Conservation (phyloP, 2,329 filamentous ascomycete species). For the Claviceps digitariae region DNA sequence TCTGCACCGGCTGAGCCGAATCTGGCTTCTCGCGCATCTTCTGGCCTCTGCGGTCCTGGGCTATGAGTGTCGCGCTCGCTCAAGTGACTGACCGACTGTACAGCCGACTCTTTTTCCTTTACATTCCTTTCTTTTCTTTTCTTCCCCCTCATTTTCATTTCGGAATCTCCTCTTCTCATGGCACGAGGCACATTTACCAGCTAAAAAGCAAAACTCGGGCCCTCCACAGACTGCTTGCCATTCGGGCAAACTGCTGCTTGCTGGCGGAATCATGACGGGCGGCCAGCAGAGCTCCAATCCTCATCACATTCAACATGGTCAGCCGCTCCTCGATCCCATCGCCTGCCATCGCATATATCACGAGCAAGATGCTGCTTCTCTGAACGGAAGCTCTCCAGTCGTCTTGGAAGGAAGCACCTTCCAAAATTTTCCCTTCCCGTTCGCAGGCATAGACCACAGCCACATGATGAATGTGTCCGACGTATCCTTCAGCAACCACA, state of each 20-base stretch:
- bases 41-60: neutral
- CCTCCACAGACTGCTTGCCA: neutral
- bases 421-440: slow-evolving; percentile 39
- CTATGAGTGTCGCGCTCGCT: neutral
- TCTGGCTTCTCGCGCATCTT: neutral
- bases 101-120: neutral
- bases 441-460: slow-evolving; percentile 22
- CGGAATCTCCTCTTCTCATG: neutral
- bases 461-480: slow-evolving; percentile 16
- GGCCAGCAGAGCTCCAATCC: slow-evolving; percentile 15
- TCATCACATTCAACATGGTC: slow-evolving; percentile 18
- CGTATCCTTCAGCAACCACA: slow-evolving; percentile 17
- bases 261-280: slow-evolving; percentile 15
- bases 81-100: neutral
- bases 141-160: no score
- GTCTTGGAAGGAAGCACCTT: slow-evolving; percentile 36
- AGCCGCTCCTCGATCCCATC: slow-evolving; percentile 13
- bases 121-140: no score
- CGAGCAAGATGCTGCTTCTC: slow-evolving; percentile 9
- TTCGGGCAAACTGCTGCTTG: neutral
- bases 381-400: slow-evolving; percentile 11
- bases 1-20: neutral
- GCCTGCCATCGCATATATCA: slow-evolving; percentile 13
- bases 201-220: neutral
- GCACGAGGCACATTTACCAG: neutral